Conservation (phyloP, 2,329 filamentous ascomycete species). For the Plectosphaerella plurivora region DNA sequence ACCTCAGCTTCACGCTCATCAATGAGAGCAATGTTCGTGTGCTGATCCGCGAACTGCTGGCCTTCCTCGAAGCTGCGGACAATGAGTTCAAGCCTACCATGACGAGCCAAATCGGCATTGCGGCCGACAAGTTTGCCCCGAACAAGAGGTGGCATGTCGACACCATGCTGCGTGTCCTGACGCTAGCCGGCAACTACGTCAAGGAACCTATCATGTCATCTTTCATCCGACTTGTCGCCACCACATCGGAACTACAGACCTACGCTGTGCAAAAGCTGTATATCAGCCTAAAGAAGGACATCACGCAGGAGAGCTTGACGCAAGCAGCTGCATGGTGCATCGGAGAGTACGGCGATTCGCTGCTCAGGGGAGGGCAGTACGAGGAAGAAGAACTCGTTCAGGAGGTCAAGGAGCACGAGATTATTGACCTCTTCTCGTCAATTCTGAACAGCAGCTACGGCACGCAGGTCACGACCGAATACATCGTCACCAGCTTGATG, state of each 20-base stretch:
- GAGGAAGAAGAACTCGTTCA: conserved; percentile 87
- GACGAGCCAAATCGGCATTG: conserved; percentile 97
- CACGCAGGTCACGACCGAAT: conserved; percentile 86
- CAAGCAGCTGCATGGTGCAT: conserved; percentile 96
- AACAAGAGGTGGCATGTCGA: conserved; percentile 99
- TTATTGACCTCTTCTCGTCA: conserved; percentile 86
- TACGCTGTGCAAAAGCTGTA: conserved; percentile 97
- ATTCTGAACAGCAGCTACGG: conserved; percentile 95
- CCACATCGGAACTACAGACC: conserved; percentile 88
- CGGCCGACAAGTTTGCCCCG: conserved; percentile 90
- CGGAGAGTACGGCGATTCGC: conserved; percentile 88
- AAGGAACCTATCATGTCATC: conserved; percentile 97
- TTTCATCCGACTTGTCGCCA: conserved; percentile 92
- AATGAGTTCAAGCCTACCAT: conserved; percentile 98
- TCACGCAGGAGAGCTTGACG: conserved; percentile 93
- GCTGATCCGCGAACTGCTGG: conserved; percentile 85
- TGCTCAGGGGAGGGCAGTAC: conserved; percentile 85
- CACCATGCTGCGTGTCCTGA: conserved; percentile 91
- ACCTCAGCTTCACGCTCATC: conserved; percentile 96
- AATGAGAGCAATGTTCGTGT: conserved; percentile 95
- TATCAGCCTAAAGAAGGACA: conserved; percentile 85
- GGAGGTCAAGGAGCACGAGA: conserved; percentile 78
- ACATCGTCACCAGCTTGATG: conserved; percentile 91
- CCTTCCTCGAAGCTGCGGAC: conserved; percentile 94
- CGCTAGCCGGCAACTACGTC: conserved; percentile 91